Evolutionary conservation across 306 rosid genomes (phyloP).

Genomic region (Comarum palustre): DNA sequence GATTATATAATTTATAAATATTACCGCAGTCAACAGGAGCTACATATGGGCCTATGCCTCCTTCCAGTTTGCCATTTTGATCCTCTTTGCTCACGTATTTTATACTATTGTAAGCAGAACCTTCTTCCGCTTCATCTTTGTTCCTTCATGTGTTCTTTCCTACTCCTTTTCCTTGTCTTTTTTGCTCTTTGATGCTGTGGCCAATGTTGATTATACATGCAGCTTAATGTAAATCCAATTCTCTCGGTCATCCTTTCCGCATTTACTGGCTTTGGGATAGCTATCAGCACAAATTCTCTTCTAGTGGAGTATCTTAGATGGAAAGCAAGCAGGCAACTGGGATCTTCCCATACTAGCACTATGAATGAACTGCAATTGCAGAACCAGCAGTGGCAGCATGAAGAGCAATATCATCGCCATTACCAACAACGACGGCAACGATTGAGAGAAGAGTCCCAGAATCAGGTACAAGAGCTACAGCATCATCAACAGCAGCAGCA

Average conservation of each 20-base stretch:
- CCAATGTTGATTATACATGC: conserved; percentile 27
- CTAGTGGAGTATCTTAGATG: conserved; percentile 58
- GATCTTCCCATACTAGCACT: conserved; percentile 28
- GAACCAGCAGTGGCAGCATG: conserved; percentile 32
- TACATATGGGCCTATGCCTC: conserved; percentile 85
- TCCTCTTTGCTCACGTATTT: conserved; percentile 73
- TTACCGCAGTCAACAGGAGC: conserved; percentile 60
- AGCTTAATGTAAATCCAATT: conserved; percentile 55
- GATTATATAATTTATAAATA: neutral
- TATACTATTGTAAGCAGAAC: conserved; percentile 67
- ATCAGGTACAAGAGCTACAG: conserved; percentile 16
- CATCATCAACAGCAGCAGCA: conserved; percentile 9
- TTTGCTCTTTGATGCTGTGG: conserved; percentile 6
- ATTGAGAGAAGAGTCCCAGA: conserved; percentile 12
- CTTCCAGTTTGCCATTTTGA: conserved; percentile 78
- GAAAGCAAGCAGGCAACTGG: conserved; percentile 57
- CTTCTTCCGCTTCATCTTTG: conserved; percentile 7
- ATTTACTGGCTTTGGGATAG: conserved; percentile 73
- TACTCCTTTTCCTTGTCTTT: too few relatives aligned
- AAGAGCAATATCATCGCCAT: conserved; percentile 24
- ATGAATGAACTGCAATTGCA: conserved; percentile 29
- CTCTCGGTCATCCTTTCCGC: conserved; percentile 68
- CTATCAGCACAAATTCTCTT: conserved; percentile 57
- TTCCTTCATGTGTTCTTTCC: neutral
- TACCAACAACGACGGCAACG: conserved; percentile 11